phyloP scores from a whole-genome alignment of 192 early-diverging fungal genomes.

The Coemansia sp. region DNA sequence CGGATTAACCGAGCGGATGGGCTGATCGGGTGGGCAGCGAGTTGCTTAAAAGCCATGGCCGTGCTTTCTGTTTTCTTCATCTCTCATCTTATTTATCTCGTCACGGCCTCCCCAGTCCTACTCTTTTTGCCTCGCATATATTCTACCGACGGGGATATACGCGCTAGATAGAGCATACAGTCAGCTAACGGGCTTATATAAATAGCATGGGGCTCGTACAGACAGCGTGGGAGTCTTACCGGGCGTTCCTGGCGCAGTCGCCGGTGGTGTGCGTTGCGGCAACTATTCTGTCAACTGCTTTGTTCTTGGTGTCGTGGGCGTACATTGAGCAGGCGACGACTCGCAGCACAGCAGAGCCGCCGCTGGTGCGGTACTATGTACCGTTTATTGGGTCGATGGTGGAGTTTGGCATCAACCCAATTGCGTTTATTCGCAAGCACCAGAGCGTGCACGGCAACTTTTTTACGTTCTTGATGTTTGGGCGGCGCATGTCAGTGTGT shows the following conservation, averaged over 20 bases:
- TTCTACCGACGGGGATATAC: neutral
- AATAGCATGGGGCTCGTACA: slow-evolving; percentile 29
- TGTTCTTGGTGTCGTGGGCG: slow-evolving; percentile 45
- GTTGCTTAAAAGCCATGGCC: neutral
- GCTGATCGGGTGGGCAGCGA: neutral
- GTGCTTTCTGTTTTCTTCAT: slow-evolving; percentile 7
- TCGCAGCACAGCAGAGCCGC: slow-evolving; percentile 60
- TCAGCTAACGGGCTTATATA: neutral
- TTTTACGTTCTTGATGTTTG: slow-evolving; percentile 92
- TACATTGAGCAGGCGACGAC: slow-evolving; percentile 44
- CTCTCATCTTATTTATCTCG: slow-evolving; percentile 8
- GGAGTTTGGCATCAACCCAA: slow-evolving; percentile 82
- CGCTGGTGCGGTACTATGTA: slow-evolving; percentile 70
- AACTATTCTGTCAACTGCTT: slow-evolving; percentile 26
- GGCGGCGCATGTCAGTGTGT: slow-evolving; percentile 83
- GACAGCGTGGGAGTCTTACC: slow-evolving; percentile 34
- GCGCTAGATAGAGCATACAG: neutral
- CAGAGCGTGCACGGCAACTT: slow-evolving; percentile 83
- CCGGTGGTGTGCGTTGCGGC: slow-evolving; percentile 23
- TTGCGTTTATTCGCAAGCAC: slow-evolving; percentile 82
- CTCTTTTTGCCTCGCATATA: neutral
- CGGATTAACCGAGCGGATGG: slow-evolving; percentile 1
- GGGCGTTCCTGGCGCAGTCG: slow-evolving; percentile 34
- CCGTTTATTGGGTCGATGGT: slow-evolving; percentile 88
- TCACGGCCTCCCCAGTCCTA: neutral